Evolutionary conservation across 306 rosid genomes (phyloP).

Genomic region (Castanea mollissima): DNA sequence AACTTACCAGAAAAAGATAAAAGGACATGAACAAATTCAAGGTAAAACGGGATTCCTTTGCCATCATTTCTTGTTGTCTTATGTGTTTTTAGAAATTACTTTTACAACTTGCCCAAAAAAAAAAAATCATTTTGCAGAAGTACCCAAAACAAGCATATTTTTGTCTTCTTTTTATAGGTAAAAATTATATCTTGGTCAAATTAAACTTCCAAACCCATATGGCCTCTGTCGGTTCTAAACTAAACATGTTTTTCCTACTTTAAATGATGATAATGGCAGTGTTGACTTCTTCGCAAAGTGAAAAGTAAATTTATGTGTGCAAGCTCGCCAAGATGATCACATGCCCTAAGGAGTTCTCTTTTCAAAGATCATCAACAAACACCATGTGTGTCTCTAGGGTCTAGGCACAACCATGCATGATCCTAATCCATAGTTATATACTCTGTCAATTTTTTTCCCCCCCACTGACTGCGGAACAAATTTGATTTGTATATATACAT

Average conservation of each 20-base stretch:
- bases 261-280: conserved; percentile 27
- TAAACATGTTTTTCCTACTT: conserved; percentile 36
- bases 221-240: not conserved
- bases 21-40: no score
- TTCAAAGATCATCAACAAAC: no score
- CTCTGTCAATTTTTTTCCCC: conserved; percentile 3
- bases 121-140: not conserved
- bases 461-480: conserved; percentile 58
- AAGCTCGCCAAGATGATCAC: not conserved
- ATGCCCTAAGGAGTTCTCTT: no score
- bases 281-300: conserved; percentile 30
- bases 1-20: no score
- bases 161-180: not conserved
- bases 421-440: no score
- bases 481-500: conserved; percentile 3
- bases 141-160: not conserved
- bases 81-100: no score
- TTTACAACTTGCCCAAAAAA: no score
- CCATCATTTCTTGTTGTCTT: no score
- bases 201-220: not conserved
- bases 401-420: no score
- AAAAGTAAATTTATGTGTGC: not conserved
- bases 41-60: no score
- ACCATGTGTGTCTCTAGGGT: no score
- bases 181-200: not conserved